Evolutionary conservation across 1,284 basidiomycete genomes (phyloP), one percentile per base, ranked within the genome.

Genomic region (Uromyces viciae-fabae): DNA sequence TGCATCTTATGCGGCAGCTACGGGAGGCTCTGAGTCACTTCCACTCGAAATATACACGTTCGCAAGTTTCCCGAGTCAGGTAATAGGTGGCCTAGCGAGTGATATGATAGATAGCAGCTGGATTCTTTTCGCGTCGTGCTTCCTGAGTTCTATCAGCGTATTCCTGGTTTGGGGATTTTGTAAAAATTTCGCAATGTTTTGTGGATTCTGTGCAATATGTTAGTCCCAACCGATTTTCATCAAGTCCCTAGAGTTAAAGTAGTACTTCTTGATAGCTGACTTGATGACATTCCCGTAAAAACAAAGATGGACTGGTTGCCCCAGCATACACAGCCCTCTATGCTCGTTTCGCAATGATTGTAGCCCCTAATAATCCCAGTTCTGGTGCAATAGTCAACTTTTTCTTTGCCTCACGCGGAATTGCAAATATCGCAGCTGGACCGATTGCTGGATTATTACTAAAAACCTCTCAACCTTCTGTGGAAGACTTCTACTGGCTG

Each of bases 321-420:
- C 71, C 71, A 5, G 43, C 46, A 22, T 54, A 54, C 36, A 73
- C 71, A 5, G 49, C 71, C 22, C 71, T 73, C 33, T 73, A 49
- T 43, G 46, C 49, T 40, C 31, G 71, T 19, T 73, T 73, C 31
- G 2, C 71, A 3, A 73, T 73, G 71, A 52, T 73, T 33, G 49
- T 73, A 4, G 71, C 46, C 1, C 49, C 71, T 17, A 73, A 73
- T 15, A 56, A 73, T 22, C 71, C 71, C 0, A 73, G 71, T 52
- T 36, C 71, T 8, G 71, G 42, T 4, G 31, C 71, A 2, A 38
- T 73, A 31, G 49, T 73, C 49, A 52, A 36, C 43, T 73, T 73
- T 49, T 73, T 73, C 31, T 73, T 73, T n/a, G 71, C 71, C 17
- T 73, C 71, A 17, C 71, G 71, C 15, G 71, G 71, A 14, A 36